Evolutionary conservation across 192 early-diverging fungal genomes (phyloP).

Genomic region (Podila clonocystis): DNA sequence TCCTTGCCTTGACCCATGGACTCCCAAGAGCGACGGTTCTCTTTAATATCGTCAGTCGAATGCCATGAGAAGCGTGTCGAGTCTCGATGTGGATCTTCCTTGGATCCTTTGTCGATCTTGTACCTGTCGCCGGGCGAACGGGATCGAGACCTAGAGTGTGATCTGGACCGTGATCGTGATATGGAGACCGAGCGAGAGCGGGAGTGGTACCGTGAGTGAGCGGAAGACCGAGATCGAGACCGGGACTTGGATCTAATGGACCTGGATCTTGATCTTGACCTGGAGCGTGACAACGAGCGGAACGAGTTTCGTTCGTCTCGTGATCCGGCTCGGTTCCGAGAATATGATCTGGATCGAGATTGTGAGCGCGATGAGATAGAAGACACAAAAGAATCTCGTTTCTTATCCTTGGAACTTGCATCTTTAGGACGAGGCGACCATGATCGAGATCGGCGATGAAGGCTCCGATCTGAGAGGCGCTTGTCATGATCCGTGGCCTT

Average conservation of each 20-base stretch:
- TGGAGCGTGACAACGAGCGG: background rate
- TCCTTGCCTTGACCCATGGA: background rate
- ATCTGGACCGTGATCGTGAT: slow-evolving; percentile 16
- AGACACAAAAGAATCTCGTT: background rate
- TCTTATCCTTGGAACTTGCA: background rate
- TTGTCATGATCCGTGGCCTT: background rate
- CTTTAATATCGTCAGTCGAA: background rate
- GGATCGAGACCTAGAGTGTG: slow-evolving; percentile 12
- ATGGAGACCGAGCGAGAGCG: slow-evolving; percentile 10
- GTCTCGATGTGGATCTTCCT: background rate
- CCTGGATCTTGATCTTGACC: slow-evolving; percentile 27
- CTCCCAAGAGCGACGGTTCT: slow-evolving; percentile 35
- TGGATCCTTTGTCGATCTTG: background rate
- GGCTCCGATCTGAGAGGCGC: slow-evolving; percentile 26
- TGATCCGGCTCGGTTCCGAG: background rate
- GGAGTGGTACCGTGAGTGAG: slow-evolving; percentile 1
- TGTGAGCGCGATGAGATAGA: slow-evolving; percentile 3
- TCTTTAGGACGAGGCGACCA: slow-evolving; percentile 22
- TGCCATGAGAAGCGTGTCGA: slow-evolving; percentile 32
- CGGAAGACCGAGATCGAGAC: slow-evolving; percentile 11
- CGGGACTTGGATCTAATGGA: slow-evolving; percentile 5
- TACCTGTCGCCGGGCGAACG: slow-evolving; percentile 1
- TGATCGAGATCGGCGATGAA: slow-evolving; percentile 35
- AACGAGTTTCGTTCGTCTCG: background rate
- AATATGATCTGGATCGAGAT: slow-evolving; percentile 17